Conservation (phyloP, 169 alveolate species). For the Perkinsus olseni region DNA sequence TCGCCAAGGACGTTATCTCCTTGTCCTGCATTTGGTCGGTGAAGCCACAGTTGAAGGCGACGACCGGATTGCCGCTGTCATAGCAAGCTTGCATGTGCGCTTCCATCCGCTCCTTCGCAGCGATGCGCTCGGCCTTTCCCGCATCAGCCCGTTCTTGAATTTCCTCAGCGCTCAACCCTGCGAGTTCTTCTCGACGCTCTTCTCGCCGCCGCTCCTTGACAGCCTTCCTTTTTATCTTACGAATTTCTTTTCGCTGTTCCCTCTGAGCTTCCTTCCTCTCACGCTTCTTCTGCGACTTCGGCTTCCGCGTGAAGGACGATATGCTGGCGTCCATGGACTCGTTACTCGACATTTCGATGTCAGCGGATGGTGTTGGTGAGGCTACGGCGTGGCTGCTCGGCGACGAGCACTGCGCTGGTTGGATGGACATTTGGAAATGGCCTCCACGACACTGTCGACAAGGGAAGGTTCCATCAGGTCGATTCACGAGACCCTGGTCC, state of each 20-base stretch:
- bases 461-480: no score
- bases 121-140: neutral
- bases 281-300: neutral
- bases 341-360: neutral
- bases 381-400: neutral
- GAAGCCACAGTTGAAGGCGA: neutral
- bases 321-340: neutral
- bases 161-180: neutral
- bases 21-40: neutral
- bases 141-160: neutral
- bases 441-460: no score
- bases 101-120: neutral
- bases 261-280: neutral
- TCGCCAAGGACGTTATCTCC: neutral
- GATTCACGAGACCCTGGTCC: no score
- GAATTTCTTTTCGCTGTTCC: neutral
- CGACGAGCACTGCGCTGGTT: neutral
- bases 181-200: neutral
- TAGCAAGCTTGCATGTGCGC: neutral
- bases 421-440: neutral
- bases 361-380: neutral
- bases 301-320: neutral
- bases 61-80: neutral
- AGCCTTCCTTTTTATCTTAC: neutral
- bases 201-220: neutral